Evolutionary conservation across 1,284 basidiomycete species (phyloP), one percentile per base, ranked within the genome.

Genomic region (Pterula multifida): DNA sequence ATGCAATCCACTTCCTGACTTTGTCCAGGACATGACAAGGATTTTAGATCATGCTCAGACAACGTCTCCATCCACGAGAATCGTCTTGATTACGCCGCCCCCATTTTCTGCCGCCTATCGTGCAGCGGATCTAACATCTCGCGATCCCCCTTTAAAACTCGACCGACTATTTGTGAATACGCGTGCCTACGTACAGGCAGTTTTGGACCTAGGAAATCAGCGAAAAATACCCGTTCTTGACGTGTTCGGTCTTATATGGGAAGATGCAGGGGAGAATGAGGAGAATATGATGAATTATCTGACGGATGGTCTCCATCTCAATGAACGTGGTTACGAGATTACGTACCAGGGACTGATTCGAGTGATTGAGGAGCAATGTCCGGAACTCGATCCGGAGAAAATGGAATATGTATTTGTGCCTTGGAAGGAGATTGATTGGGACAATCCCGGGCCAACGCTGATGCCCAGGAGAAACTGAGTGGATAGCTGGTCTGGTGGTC

Each of bases 11-110:
- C 13, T 42, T 4, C 39, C 39, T n/a, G 39, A 42, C 1, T 66
- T 90, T 19, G 65, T 71, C 19, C 69, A 71, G 35, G 95, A 81
- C 72, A 74, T 70, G 46, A 60, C 66, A 48, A 92, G 93, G 62
- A 68, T 95, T 36, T 61, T 63, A 47, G 64, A 70, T 35, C 72
- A 94, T 55, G 67, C 91, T 55, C 61, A 71, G 45, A 70, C 82
- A 60, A 70, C 91, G 35, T 75, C 82, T 2, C 82, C 87, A 1
- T 59, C 71, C n/a, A 92, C 91, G 36, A 73, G 75, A 48, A 73
- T 95, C 55, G 66, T 95, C 47, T 69, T 95, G 52, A 78, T 95
- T 54, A 87, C 86, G 3, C 85, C 90, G 13, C 90, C 92, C 2
- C 92, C 92, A 1, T 72, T 93, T 50, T 84, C 85, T 58, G 78